Evolutionary conservation across 257 asterid species (phyloP).

Genomic region (Petrea volubilis): DNA sequence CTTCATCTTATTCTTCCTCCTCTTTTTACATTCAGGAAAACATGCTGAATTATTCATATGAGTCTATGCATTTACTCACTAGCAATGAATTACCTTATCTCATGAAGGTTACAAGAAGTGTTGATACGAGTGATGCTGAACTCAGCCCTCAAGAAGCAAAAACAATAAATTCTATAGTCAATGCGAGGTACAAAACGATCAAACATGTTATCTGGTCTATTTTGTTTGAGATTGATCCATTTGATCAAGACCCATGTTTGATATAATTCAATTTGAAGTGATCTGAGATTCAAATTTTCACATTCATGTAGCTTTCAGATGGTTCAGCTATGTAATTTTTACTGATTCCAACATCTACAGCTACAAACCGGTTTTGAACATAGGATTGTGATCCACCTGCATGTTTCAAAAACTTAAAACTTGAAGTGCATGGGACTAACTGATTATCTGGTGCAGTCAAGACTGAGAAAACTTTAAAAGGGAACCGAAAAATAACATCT

Average conservation of each 20-base stretch:
- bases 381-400: not conserved
- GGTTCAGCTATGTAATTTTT: constrained; percentile 1
- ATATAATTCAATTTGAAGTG: not conserved
- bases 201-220: constrained; percentile 6
- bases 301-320: constrained; percentile 17
- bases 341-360: not conserved
- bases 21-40: not conserved
- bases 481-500: not conserved
- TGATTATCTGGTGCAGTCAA: not conserved
- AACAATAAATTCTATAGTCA: constrained; percentile 67
- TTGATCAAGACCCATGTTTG: constrained; percentile 1
- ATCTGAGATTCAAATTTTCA: not conserved
- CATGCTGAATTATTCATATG: constrained; percentile 8
- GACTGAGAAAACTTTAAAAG: constrained; percentile 1
- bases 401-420: constrained; percentile 1
- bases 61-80: constrained; percentile 11
- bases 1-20: not conserved
- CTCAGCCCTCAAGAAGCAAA: constrained; percentile 70
- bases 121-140: constrained; percentile 46
- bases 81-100: constrained; percentile 22
- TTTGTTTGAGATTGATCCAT: constrained; percentile 3
- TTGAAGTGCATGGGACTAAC: constrained; percentile 3
- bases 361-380: no score
- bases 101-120: constrained; percentile 75
- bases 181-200: constrained; percentile 56